A percentile compares a stretch with the other conserved stretches of the same genome.
Evolutionary conservation across 108 stramenopile genomes (phyloP).

Genomic region (Pseudonitzschia pungens): DNA sequence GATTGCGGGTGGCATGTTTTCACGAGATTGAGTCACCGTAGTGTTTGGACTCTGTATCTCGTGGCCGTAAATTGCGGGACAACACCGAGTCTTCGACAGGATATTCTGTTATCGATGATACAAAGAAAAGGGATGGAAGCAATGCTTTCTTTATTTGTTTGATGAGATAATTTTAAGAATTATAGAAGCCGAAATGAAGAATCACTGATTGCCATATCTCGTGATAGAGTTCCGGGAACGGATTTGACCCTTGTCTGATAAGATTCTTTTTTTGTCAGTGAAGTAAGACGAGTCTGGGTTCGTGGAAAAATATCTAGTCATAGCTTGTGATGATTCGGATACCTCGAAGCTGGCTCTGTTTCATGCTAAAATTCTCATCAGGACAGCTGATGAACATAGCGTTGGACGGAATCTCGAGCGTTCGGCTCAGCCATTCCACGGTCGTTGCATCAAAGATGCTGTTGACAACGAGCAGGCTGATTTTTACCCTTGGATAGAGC

Average conservation of each 20-base stretch:
- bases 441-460: conserved; percentile 48
- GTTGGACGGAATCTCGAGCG: conserved; percentile 42
- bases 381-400: conserved; percentile 73
- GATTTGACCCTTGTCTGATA: too few species aligned
- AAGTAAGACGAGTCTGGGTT: not conserved
- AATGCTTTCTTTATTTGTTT: too few species aligned
- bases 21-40: not conserved
- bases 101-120: too few species aligned
- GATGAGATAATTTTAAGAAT: too few species aligned
- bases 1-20: not conserved
- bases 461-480: conserved; percentile 45
- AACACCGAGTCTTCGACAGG: too few species aligned
- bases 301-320: conserved; percentile 9
- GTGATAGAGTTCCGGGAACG: too few species aligned
- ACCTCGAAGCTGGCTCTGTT: conserved; percentile 60
- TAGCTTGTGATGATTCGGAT: conserved; percentile 67
- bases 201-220: too few species aligned
- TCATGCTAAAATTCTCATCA: conserved; percentile 64
- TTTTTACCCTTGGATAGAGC: conserved; percentile 63
- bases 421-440: conserved; percentile 41
- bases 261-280: too few species aligned
- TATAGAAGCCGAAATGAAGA: too few species aligned
- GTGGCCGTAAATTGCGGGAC: too few species aligned
- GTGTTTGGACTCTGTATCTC: too few species aligned
- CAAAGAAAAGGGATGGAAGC: too few species aligned